Conservation (phyloP, 2,329 filamentous ascomycete genomes). For the Metarhizium rileyi region DNA sequence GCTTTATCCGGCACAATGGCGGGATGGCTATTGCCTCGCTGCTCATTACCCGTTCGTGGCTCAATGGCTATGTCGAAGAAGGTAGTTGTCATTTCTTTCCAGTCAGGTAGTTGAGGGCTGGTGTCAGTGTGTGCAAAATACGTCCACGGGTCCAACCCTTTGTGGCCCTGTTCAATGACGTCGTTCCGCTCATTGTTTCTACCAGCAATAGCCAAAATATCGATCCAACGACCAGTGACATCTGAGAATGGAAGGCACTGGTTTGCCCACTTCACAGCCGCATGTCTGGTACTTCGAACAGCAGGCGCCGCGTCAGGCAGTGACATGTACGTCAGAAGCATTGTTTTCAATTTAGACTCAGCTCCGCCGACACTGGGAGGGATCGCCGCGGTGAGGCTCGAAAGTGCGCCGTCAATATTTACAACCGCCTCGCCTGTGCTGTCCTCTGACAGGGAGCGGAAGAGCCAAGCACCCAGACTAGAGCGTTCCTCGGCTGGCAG, state of each 20-base stretch:
- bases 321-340: constrained; percentile 62
- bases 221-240: constrained; percentile 73
- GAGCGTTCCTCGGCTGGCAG: constrained; percentile 45
- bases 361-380: constrained; percentile 21
- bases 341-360: constrained; percentile 27
- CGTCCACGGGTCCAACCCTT: constrained; percentile 66
- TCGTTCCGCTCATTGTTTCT: constrained; percentile 63
- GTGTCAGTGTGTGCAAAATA: constrained; percentile 35
- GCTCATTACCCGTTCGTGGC: constrained; percentile 3
- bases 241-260: constrained; percentile 74
- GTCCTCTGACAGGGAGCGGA: constrained; percentile 74
- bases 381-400: constrained; percentile 52
- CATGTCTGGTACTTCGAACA: constrained; percentile 68
- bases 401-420: constrained; percentile 82
- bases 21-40: background rate
- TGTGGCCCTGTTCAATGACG: constrained; percentile 79
- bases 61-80: constrained; percentile 36
- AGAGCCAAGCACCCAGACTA: constrained; percentile 61
- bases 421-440: constrained; percentile 65
- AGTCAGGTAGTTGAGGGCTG: constrained; percentile 36
- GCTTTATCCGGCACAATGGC: constrained; percentile 5
- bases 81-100: constrained; percentile 37
- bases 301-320: constrained; percentile 38
- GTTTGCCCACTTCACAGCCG: constrained; percentile 82
- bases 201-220: constrained; percentile 69